Evolutionary conservation across 2,329 filamentous ascomycete genomes (phyloP).

Genomic region (Colletotrichum sublineola): DNA sequence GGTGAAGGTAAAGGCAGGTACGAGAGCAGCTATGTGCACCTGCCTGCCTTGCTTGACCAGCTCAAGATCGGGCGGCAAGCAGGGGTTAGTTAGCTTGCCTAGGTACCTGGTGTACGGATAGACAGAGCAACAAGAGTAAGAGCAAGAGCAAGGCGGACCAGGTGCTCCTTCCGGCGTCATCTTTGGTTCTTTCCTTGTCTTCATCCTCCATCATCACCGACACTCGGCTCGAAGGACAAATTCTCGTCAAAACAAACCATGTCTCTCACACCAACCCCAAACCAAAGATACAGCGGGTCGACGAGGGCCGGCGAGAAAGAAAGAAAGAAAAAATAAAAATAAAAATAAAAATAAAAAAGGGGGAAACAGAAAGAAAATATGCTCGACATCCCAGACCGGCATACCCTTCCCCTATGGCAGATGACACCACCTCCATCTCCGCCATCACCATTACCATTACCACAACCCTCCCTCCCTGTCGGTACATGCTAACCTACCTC

Average conservation of each 20-base stretch:
- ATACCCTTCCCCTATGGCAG: background rate
- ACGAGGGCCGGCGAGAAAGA: no score
- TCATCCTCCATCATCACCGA: background rate
- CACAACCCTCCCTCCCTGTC: conserved; percentile 14
- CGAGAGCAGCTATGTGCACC: conserved; percentile 1
- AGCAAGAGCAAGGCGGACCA: background rate
- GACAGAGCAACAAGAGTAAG: background rate
- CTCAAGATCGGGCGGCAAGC: background rate
- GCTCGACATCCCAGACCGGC: conserved; percentile 15
- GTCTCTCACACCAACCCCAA: background rate
- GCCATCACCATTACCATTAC: background rate
- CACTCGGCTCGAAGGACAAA: conserved; percentile 19
- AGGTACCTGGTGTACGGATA: background rate
- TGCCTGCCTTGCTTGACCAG: background rate
- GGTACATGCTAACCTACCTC: background rate
- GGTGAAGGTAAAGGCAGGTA: background rate
- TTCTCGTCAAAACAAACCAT: conserved; percentile 30
- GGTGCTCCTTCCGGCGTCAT: background rate
- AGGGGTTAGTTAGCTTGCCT: background rate
- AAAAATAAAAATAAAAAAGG: background rate
- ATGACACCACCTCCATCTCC: background rate
- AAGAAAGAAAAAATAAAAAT: background rate
- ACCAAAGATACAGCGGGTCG: background rate
- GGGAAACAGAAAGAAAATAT: conserved; percentile 9
- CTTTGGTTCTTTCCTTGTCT: background rate